Evolutionary conservation across 192 early-diverging fungal species (phyloP).

Genomic region (Phycomyces blakesleeanus): DNA sequence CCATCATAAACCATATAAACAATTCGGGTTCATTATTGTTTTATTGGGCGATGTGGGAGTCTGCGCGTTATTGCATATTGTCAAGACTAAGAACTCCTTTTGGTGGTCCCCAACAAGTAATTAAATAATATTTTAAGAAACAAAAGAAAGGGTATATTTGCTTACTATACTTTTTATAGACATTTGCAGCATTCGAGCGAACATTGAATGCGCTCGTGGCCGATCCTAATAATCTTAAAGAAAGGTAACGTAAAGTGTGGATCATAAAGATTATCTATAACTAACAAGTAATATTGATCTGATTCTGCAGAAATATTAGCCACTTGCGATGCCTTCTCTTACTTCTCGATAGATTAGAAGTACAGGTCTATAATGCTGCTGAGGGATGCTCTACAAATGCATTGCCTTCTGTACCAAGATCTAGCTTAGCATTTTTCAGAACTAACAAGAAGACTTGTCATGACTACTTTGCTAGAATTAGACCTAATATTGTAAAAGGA

Average conservation of each 20-base stretch:
- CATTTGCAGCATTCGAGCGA: slow-evolving; percentile 50
- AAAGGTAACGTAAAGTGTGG: background rate
- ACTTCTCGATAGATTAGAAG: slow-evolving; percentile 69
- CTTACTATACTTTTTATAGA: slow-evolving; percentile 28
- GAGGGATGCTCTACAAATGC: slow-evolving; percentile 52
- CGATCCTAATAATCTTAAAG: background rate
- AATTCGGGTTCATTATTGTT: slow-evolving; percentile 34
- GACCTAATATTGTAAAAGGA: slow-evolving; percentile 49
- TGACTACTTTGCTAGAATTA: slow-evolving; percentile 72
- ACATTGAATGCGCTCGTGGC: slow-evolving; percentile 35
- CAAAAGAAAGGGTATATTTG: background rate
- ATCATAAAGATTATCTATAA: slow-evolving; percentile 2
- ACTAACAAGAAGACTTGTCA: slow-evolving; percentile 69
- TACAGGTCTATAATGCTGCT: slow-evolving; percentile 65
- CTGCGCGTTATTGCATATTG: slow-evolving; percentile 67
- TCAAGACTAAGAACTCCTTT: slow-evolving; percentile 70
- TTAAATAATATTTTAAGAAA: too few species aligned
- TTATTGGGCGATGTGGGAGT: slow-evolving; percentile 78
- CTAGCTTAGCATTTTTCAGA: slow-evolving; percentile 66
- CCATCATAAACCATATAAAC: slow-evolving; percentile 16
- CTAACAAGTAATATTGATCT: too few species aligned
- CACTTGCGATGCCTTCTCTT: slow-evolving; percentile 45
- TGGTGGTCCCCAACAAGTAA: slow-evolving; percentile 64
- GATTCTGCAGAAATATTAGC: background rate
- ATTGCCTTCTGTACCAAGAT: slow-evolving; percentile 57